Evolutionary conservation across 352 stramenopile genomes (phyloP), one percentile per base, ranked within the genome.

Genomic region (Phytophthora megakarya): DNA sequence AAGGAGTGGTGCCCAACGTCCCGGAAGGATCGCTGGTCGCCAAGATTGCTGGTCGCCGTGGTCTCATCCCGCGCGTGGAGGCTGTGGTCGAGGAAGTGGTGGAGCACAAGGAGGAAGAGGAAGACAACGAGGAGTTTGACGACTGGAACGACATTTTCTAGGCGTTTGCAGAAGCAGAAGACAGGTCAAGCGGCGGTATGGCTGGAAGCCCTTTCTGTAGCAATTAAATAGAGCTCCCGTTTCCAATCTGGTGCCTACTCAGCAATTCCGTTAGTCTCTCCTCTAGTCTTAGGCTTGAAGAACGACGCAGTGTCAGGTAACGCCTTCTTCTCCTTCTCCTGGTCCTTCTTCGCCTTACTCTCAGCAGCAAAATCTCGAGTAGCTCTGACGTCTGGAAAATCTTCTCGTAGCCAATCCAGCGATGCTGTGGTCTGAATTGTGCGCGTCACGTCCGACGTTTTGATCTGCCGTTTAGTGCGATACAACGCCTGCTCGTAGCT

Each of bases 121-220:
- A 88, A 3, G 70, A 78, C 5, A 68, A 82, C 30, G 83, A 93
- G 46, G 83, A 95, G 75, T 92, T 95, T 51, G 84, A 96, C 60
- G 80, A 90, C 49, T 95, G 86, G 86, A 93, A 93, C 65, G 86
- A 95, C 63, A 92, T 95, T 58, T 95, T 95, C 80, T 95, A 90
- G 73, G 39, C 53, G 19, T 42, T 51, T 65, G 47, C 32, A 61
- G 8, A 37, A 2, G 47, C 42, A 64, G 25, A 28, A 59, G 50
- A 63, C 38, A 50, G 51, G 28, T 45, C 18, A 47, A 56, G 37
- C 56, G n/a, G 50, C 22, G 23, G 55, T 23, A 13, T 60, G 46
- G 44, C 23, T 63, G 21, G 45, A 56, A 55, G 35, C 28, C 39
- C 15, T 45, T 61, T 49, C 39, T 60, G 55, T 45, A 61, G 48